Percentiles rank a stretch among this genome's conserved stretches.
These are phyloP conservation scores for Aechmea fasciata DNA, from an alignment of 176 grass and related monocot species.

Conservation along the genomic window DNA sequence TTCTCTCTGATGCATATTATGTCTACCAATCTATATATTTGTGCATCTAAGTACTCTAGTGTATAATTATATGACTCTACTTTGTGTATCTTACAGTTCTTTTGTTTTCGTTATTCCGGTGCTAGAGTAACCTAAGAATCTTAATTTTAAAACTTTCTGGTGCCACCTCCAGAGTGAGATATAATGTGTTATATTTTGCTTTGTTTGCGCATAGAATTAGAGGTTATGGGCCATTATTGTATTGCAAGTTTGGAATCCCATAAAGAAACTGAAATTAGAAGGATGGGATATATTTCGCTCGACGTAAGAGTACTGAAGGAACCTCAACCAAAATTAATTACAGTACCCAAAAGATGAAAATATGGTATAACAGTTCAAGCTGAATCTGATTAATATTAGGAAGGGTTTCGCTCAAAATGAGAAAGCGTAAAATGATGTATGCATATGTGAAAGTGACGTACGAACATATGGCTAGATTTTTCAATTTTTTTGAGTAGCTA, in stretches of 20 bases:
- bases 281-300: not conserved
- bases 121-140: too few species aligned
- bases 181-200: not conserved
- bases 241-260: not conserved
- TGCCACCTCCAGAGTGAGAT: too few species aligned
- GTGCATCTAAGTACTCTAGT: not conserved
- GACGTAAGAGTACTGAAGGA: not conserved
- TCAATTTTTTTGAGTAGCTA: too few species aligned
- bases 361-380: not conserved
- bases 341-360: not conserved
- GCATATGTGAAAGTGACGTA: too few species aligned
- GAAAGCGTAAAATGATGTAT: too few species aligned
- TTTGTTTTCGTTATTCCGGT: too few species aligned
- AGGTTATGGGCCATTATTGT: not conserved
- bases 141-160: too few species aligned
- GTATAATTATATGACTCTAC: too few species aligned
- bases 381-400: too few species aligned
- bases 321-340: not conserved
- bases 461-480: too few species aligned
- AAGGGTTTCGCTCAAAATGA: too few species aligned
- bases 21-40: not conserved
- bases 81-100: too few species aligned
- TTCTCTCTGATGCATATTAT: not conserved
- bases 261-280: not conserved
- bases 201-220: not conserved